Conservation (phyloP, 148 eudicot genomes). For the Tetragonia tetragonoides region DNA sequence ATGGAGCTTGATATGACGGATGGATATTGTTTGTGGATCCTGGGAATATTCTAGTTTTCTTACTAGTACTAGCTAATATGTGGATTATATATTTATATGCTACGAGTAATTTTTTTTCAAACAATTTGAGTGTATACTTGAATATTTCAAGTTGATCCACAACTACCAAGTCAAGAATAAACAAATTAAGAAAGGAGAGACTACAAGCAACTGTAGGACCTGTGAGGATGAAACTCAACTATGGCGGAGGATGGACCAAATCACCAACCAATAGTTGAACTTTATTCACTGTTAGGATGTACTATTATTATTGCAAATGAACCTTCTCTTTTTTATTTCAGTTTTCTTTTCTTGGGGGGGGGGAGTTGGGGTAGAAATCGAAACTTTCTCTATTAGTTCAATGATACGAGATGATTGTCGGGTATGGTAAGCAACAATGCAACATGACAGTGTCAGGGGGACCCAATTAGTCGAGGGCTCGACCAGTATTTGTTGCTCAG, state of each 20-base stretch:
- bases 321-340: too few species aligned
- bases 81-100: neutral
- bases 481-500: too few species aligned
- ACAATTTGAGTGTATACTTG: neutral
- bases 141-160: conserved; percentile 18
- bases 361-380: too few species aligned
- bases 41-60: conserved; percentile 1
- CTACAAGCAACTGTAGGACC: conserved; percentile 10
- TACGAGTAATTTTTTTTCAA: too few species aligned
- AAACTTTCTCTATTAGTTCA: too few species aligned
- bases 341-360: too few species aligned
- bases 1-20: neutral
- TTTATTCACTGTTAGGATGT: neutral
- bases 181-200: neutral
- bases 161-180: conserved; percentile 14
- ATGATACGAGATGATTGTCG: too few species aligned
- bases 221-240: conserved; percentile 1
- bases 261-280: neutral
- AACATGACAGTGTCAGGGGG: too few species aligned
- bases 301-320: neutral
- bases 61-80: neutral
- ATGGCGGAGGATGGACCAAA: conserved; percentile 21
- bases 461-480: too few species aligned
- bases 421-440: too few species aligned
- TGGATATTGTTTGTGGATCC: neutral